phyloP scores from a whole-genome alignment of 2,329 filamentous ascomycete species.

The Colletotrichum zoysiae region DNA sequence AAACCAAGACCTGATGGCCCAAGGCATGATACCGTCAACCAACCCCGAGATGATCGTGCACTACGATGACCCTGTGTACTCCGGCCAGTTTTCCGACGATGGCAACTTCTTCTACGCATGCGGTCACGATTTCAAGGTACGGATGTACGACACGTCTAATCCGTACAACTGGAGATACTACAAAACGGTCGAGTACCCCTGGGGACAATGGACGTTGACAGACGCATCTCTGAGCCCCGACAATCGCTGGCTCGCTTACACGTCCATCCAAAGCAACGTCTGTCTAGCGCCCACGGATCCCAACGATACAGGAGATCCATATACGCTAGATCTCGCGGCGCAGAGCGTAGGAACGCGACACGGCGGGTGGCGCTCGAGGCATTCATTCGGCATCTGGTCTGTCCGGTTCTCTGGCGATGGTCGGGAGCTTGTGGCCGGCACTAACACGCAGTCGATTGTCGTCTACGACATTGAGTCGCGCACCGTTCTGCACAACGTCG shows the following conservation, averaged over 20 bases:
- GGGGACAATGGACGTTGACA: slow-evolving; percentile 95
- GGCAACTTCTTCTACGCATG: slow-evolving; percentile 97
- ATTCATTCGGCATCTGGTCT: slow-evolving; percentile 81
- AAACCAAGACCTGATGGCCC: slow-evolving; percentile 65
- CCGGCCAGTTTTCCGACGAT: slow-evolving; percentile 95
- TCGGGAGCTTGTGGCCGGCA: slow-evolving; percentile 89
- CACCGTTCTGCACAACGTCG: slow-evolving; percentile 78
- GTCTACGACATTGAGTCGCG: slow-evolving; percentile 93
- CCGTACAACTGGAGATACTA: slow-evolving; percentile 97
- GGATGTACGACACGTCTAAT: slow-evolving; percentile 98
- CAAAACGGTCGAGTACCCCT: slow-evolving; percentile 87
- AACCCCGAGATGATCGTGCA: slow-evolving; percentile 89
- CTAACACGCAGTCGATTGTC: slow-evolving; percentile 81
- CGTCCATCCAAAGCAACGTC: slow-evolving; percentile 86
- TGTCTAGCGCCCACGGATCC: slow-evolving; percentile 91
- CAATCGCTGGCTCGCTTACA: slow-evolving; percentile 92
- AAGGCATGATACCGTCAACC: slow-evolving; percentile 82
- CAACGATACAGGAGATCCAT: slow-evolving; percentile 82
- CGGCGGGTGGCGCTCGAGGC: slow-evolving; percentile 47
- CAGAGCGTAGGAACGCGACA: slow-evolving; percentile 45
- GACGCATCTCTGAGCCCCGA: slow-evolving; percentile 92
- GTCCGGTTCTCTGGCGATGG: slow-evolving; percentile 94
- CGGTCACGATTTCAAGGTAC: slow-evolving; percentile 91
- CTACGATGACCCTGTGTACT: slow-evolving; percentile 88
- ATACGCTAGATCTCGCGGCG: slow-evolving; percentile 79